A percentile compares a stretch with the other conserved stretches of the same genome.
phyloP scores from a whole-genome alignment of 179 eudicot species.

The Beta lomatogona region DNA sequence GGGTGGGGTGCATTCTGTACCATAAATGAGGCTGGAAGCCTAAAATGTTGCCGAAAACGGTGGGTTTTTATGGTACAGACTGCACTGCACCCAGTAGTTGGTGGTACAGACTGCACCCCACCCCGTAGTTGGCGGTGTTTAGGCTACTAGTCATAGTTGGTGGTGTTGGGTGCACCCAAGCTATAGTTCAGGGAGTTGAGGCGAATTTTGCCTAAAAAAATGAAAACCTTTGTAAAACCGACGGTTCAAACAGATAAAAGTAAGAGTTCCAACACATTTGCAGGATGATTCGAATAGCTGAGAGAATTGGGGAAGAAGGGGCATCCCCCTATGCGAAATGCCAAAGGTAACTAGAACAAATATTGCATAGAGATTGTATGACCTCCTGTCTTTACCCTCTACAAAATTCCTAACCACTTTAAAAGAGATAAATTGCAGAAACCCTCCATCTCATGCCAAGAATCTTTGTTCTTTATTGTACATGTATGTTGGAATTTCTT shows the following conservation, averaged over 20 bases:
- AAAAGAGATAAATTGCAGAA: background rate
- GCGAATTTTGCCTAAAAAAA: too few relatives aligned
- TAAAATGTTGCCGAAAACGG: too few relatives aligned
- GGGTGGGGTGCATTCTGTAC: too few relatives aligned
- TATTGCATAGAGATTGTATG: background rate
- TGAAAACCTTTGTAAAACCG: background rate
- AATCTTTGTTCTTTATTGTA: background rate
- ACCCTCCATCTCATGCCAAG: background rate
- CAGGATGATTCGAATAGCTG: background rate
- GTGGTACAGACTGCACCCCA: too few relatives aligned
- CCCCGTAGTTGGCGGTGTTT: too few relatives aligned
- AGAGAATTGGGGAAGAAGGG: too few relatives aligned
- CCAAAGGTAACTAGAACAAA: background rate
- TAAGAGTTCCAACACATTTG: slow-evolving; percentile 1
- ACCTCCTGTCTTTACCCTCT: background rate
- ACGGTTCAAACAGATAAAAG: background rate
- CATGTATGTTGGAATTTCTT: background rate
- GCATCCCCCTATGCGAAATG: background rate
- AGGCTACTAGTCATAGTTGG: too few relatives aligned
- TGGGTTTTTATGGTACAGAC: too few relatives aligned
- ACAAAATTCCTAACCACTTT: background rate
- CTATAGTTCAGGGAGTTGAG: too few relatives aligned
- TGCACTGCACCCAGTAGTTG: too few relatives aligned
- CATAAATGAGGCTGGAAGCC: too few relatives aligned
- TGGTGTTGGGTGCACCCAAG: too few relatives aligned